These are phyloP conservation scores for Rhododendron ferrugineum DNA, from an alignment of 148 eudicot genomes.

Conservation along the genomic window DNA sequence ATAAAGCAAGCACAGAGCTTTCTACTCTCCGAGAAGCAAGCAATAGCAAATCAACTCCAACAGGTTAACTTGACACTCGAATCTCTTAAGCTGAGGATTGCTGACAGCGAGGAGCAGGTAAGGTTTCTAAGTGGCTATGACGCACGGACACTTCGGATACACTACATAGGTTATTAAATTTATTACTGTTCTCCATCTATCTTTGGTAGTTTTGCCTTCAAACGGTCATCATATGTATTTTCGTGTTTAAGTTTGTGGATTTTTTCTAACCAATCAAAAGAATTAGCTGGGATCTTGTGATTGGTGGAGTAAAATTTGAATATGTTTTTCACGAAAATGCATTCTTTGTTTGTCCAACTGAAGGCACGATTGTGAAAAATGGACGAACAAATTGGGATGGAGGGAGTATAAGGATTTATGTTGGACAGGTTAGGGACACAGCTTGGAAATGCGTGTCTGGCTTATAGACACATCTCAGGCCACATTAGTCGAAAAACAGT, in stretches of 20 bases:
- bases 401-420: not conserved
- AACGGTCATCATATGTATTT: not conserved
- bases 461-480: not conserved
- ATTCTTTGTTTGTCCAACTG: not conserved
- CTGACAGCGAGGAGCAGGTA: constrained; percentile 73
- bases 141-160: not conserved
- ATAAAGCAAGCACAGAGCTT: constrained; percentile 65
- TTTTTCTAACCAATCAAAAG: not conserved
- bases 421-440: not conserved
- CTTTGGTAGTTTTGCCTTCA: not conserved
- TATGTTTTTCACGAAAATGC: not conserved
- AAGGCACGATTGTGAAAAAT: not conserved
- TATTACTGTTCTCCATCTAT: not conserved
- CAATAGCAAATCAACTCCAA: constrained; percentile 52
- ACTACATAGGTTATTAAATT: not conserved
- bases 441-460: not conserved
- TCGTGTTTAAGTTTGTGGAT: not conserved
- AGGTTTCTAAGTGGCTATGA: not conserved
- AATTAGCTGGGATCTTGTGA: not conserved
- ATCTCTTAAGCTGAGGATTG: constrained; percentile 49
- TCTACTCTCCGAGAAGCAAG: constrained; percentile 65
- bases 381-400: not conserved
- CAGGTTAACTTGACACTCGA: constrained; percentile 45
- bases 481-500: not conserved
- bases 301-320: not conserved